Evolutionary conservation across 306 rosid genomes (phyloP).

Genomic region (Urtica urens): DNA sequence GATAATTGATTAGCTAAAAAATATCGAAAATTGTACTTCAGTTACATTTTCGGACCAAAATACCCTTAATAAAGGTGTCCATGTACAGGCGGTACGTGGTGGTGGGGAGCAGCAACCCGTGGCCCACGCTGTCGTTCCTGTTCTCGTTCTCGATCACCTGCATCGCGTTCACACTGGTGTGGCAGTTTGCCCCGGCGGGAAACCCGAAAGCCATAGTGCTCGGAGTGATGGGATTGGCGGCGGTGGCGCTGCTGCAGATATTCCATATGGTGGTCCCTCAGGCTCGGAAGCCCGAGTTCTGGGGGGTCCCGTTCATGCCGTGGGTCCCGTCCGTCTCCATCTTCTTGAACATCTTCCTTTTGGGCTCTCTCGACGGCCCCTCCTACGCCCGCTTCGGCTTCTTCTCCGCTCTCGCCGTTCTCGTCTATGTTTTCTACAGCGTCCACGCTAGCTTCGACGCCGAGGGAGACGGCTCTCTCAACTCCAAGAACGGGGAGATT

Average conservation of each 20-base stretch:
- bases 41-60: too few relatives aligned
- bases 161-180: slow-evolving; percentile 50
- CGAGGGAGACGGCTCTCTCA: slow-evolving; percentile 35
- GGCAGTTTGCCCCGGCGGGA: slow-evolving; percentile 54
- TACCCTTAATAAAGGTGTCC: too few relatives aligned
- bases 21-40: too few relatives aligned
- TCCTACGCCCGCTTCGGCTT: slow-evolving; percentile 68
- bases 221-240: slow-evolving; percentile 32
- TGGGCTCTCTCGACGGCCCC: slow-evolving; percentile 61
- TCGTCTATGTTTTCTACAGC: slow-evolving; percentile 69
- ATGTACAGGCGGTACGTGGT: slow-evolving; percentile 70
- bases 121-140: slow-evolving; percentile 83
- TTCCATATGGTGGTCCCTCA: slow-evolving; percentile 72
- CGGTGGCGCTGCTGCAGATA: slow-evolving; percentile 34
- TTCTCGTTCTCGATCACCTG: slow-evolving; percentile 49
- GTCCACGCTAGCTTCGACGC: slow-evolving; percentile 92
- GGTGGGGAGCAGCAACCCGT: slow-evolving; percentile 57
- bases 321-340: slow-evolving; percentile 82
- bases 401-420: slow-evolving; percentile 45
- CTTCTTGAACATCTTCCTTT: slow-evolving; percentile 59
- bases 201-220: slow-evolving; percentile 43
- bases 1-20: too few relatives aligned
- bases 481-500: slow-evolving; percentile 40
- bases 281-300: slow-evolving; percentile 64
- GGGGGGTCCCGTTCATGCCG: slow-evolving; percentile 98